Base-by-base conservation (phyloP, 2,329 filamentous ascomycete species). In the Thelonectria olida region DNA sequence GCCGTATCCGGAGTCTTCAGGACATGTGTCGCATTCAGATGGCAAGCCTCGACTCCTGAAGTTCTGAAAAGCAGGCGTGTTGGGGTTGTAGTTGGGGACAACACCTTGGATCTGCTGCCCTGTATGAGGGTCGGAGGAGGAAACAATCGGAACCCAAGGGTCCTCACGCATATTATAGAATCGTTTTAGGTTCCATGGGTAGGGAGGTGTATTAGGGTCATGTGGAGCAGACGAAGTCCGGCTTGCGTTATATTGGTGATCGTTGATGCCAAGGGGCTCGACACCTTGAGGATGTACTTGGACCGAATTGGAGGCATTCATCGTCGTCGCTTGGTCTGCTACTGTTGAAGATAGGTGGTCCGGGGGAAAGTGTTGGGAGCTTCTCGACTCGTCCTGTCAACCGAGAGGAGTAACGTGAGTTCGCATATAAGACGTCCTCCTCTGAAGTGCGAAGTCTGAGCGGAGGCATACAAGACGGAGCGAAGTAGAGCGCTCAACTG, bases 1-100 rank as follows among this genome's bases (percentile, higher is more conserved):
- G 8, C 75, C 81, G 63, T 85, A 85, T 20, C 81, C 81, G 10
- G 83, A 85, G 65, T 85, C 82, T 2, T 77, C 73, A 9, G 76
- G 68, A 42, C 73, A 52, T 4, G 77, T 81, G 47, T 75, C 76
- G 61, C 75, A 77, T 45, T 82, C 80, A 6, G 80, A 83, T 7
- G 76, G 71, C 28, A 76, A 67, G 10, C 58, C 60, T 5, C 65
- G 64, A 58, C 54, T 74, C 41, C 72, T 64, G 28, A 71, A 76
- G 22, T 62, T 62, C 27, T 67, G 63, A 50, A 69, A 73, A 7
- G 59, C 55, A 15, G 42, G 27, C 1, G 13, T 44, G 20, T 53
- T 28, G 20, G 54, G 39, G 19, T 66, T 56, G 20, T 65, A 72
- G 39, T 36, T 44, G 31, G 12, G 12, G 31, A 54, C 54, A n/a